These are phyloP conservation scores for Boechera divaricarpa DNA, from an alignment of 345 rosid species.

Conservation along the genomic window DNA sequence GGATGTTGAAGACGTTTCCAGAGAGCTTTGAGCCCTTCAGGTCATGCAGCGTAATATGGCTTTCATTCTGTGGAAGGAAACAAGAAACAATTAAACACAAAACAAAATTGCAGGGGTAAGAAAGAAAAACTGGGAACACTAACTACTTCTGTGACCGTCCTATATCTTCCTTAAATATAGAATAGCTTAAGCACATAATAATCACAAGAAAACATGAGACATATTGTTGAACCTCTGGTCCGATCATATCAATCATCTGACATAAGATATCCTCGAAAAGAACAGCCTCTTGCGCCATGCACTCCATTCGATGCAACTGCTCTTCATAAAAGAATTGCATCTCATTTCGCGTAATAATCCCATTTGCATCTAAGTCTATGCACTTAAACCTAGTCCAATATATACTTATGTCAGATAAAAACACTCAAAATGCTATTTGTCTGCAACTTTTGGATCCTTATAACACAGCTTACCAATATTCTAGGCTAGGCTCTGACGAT, in stretches of 20 bases:
- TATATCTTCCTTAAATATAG: neutral
- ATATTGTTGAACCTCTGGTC: constrained; percentile 69
- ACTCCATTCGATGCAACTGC: constrained; percentile 98
- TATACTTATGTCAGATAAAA: constrained; percentile 28
- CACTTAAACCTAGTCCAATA: constrained; percentile 76
- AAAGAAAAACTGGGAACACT: neutral
- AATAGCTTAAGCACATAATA: constrained; percentile 2
- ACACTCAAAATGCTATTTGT: neutral
- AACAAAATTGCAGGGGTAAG: neutral
- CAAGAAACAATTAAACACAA: constrained; percentile 29
- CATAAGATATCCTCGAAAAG: constrained; percentile 93
- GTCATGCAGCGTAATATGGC: constrained; percentile 66
- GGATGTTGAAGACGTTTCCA: constrained; percentile 88
- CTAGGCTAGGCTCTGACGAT: constrained; percentile 93
- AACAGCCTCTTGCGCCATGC: constrained; percentile 98
- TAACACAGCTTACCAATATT: constrained; percentile 69
- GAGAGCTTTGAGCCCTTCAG: constrained; percentile 87
- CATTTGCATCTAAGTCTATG: constrained; percentile 95
- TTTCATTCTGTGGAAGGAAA: constrained; percentile 62
- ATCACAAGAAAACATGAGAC: constrained; percentile 17
- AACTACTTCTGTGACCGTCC: neutral
- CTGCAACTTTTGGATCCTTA: neutral
- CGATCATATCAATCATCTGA: constrained; percentile 96
- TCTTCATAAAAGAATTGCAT: constrained; percentile 95
- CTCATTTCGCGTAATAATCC: constrained; percentile 81